Evolutionary conservation across 306 rosid genomes (phyloP).

Genomic region (Trifolium dubium): DNA sequence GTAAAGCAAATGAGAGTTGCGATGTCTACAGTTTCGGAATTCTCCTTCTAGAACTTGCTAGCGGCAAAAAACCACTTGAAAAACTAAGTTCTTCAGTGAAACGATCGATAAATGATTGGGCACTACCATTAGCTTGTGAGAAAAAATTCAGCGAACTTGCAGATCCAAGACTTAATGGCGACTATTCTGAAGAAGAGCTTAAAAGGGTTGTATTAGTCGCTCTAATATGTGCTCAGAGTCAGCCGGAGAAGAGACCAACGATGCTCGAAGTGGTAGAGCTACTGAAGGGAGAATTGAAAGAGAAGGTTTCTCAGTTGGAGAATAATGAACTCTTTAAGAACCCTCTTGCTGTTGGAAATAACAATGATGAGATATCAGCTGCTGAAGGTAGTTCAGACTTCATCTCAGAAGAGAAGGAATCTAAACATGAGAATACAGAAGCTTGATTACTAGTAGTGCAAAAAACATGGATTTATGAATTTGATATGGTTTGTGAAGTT

Average conservation of each 20-base stretch:
- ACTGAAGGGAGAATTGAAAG: constrained; percentile 79
- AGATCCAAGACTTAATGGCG: constrained; percentile 82
- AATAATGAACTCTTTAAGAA: constrained; percentile 66
- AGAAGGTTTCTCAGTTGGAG: constrained; percentile 65
- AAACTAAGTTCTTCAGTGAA: constrained; percentile 56
- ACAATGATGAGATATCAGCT: constrained; percentile 46
- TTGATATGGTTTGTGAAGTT: constrained; percentile 39
- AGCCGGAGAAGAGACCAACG: constrained; percentile 79
- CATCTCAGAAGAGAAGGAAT: constrained; percentile 71
- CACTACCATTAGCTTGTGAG: constrained; percentile 79
- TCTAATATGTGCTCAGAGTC: constrained; percentile 66
- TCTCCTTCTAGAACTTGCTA: constrained; percentile 90
- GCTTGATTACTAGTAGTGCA: constrained; percentile 36
- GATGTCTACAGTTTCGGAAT: constrained; percentile 95
- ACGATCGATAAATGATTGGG: constrained; percentile 87
- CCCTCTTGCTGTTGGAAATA: constrained; percentile 39
- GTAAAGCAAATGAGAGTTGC: constrained; percentile 88
- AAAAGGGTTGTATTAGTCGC: constrained; percentile 78
- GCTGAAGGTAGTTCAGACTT: constrained; percentile 76
- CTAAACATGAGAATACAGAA: constrained; percentile 46
- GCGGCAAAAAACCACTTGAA: constrained; percentile 84
- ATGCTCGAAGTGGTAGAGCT: constrained; percentile 83
- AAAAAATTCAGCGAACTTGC: constrained; percentile 66
- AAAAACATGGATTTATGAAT: constrained; percentile 20
- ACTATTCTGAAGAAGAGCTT: constrained; percentile 77